Evolutionary conservation across 495 filamentous ascomycete genomes (phyloP).

Genomic region (Staphylotrichum tortipilum): DNA sequence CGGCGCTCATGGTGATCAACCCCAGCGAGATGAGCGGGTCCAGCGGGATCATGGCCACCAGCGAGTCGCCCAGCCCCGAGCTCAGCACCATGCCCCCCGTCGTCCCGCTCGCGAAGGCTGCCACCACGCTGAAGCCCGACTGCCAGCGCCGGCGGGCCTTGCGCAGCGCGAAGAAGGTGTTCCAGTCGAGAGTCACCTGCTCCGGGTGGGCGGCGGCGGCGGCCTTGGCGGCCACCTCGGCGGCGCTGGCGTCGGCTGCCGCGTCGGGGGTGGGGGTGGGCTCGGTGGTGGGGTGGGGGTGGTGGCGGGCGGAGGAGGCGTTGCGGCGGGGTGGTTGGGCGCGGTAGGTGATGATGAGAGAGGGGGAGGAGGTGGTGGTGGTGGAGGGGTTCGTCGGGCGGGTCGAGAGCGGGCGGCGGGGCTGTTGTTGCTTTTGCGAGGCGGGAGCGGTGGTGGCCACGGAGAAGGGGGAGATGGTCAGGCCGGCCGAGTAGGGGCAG

Average conservation of each 20-base stretch:
- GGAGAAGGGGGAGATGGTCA: constrained; percentile 14
- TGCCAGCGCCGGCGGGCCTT: constrained; percentile 74
- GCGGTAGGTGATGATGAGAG: constrained; percentile 9
- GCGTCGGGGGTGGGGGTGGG: constrained; percentile 8
- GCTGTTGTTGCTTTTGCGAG: constrained; percentile 6
- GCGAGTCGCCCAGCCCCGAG: constrained; percentile 55
- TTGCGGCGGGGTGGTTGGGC: constrained; percentile 3
- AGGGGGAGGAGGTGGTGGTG: constrained; percentile 5
- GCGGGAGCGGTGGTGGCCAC: not conserved
- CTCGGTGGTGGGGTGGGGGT: too few relatives aligned
- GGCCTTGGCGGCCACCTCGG: constrained; percentile 14
- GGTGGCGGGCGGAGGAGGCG: constrained; percentile 5
- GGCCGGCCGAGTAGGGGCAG: constrained; percentile 20
- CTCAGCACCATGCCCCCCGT: constrained; percentile 56
- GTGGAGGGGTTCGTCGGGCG: constrained; percentile 7
- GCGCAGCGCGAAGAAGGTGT: constrained; percentile 86
- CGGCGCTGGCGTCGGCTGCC: constrained; percentile 21
- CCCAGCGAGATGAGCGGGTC: constrained; percentile 83
- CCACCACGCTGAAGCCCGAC: constrained; percentile 62
- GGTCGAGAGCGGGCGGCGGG: constrained; percentile 11
- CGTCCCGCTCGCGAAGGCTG: constrained; percentile 47
- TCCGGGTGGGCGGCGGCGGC: constrained; percentile 19
- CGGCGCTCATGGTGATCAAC: constrained; percentile 60
- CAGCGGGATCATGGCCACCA: constrained; percentile 59
- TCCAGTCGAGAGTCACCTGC: constrained; percentile 61